Evolutionary conservation across 176 grass and related monocot genomes (phyloP).

Genomic region (Triticum dicoccoides): DNA sequence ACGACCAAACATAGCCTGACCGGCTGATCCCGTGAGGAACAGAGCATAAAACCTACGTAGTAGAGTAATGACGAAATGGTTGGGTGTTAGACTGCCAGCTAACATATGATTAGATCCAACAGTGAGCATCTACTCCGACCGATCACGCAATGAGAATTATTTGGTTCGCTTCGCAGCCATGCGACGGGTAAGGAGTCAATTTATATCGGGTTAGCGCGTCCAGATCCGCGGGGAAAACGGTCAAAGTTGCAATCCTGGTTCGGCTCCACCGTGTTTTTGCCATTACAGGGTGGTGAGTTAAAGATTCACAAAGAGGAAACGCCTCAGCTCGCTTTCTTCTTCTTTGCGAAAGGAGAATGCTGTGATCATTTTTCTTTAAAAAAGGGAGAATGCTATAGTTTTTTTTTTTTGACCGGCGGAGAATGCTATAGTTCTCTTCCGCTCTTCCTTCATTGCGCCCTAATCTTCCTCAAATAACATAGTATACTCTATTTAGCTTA

Average conservation of each 20-base stretch:
- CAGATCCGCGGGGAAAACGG: background rate
- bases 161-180: background rate
- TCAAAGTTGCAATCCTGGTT: background rate
- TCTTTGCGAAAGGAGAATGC: background rate
- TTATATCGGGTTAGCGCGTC: background rate
- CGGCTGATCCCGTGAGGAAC: background rate
- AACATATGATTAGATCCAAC: background rate
- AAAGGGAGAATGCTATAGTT: background rate
- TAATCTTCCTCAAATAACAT: background rate
- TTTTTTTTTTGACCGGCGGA: too few relatives aligned
- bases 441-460: background rate
- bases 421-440: background rate
- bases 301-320: background rate
- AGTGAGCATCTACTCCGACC: background rate
- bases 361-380: too few relatives aligned
- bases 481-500: background rate
- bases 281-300: background rate
- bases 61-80: background rate
- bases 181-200: background rate
- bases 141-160: background rate
- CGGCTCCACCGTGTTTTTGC: background rate
- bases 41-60: too few relatives aligned
- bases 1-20: background rate
- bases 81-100: conserved; percentile 1
- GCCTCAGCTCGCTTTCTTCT: background rate